Base-by-base conservation (phyloP, 1,139 yeast species). In the Eremothecium coryli region DNA sequence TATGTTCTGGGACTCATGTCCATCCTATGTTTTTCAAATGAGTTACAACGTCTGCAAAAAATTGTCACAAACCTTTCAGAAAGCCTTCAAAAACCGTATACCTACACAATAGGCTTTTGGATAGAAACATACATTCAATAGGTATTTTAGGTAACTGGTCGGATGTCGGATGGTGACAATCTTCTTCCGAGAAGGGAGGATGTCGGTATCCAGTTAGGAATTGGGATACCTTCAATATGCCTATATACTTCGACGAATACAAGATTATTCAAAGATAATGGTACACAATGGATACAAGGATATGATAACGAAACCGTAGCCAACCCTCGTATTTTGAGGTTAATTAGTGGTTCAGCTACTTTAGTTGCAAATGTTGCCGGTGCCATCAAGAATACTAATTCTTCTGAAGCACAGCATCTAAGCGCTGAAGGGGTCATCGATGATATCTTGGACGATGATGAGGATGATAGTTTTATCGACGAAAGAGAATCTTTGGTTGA, bases 191-290 rank as follows among this genome's bases (percentile, higher is more conserved):
- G 15, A 17, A 28, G 35, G 18, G 31, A 23, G 13, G 36, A 31
- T 32, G 37, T 42, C n/a, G 59, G 59, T 15, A 40, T 45, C 18
- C 59, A 53, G 34, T 38, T 53, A 29, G 58, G 51, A 5, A 33
- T 47, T 12, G 59, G 59, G 18, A 39, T 51, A 14, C 34, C 39
- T 33, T 39, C 49, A 26, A 37, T 52, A n/a, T 41, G 43, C 14
- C 27, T 51, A 8, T 50, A 48, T 35, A 23, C 38, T 17, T 38
- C 49, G 6, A 4, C 37, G 38, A 42, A 24, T 30, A 21, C 38
- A 31, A n/a, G 29, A 27, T 13, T 18, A 27, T 16, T 22, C 10
- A 17, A 27, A 4, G 30, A 27, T 5, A 20, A 27, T 18, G 14
- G 14, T 10, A 27, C 30, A 10, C 30, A 27, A 17, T 27, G 30